Conservation (phyloP, 75 land plant species). For the Picea glauca region DNA sequence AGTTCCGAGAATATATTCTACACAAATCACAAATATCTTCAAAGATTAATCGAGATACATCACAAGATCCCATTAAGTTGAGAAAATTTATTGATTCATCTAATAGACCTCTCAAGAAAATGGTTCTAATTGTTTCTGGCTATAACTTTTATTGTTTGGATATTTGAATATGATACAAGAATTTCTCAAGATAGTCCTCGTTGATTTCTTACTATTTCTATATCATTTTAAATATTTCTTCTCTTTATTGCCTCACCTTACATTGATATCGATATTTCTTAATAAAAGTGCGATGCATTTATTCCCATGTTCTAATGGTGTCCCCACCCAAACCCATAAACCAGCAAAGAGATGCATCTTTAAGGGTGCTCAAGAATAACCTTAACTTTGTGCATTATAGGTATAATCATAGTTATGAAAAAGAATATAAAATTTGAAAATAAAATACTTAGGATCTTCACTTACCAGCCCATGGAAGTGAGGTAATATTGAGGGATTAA, state of each 20-base stretch:
- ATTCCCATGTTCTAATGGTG: not conserved
- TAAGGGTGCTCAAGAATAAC: not conserved
- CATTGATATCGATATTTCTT: not conserved
- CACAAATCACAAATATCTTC: too few relatives aligned
- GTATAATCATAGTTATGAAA: not conserved
- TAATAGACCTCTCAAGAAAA: too few relatives aligned
- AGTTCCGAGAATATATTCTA: too few relatives aligned
- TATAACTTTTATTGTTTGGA: too few relatives aligned
- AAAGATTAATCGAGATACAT: too few relatives aligned
- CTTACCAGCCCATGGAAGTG: too few relatives aligned
- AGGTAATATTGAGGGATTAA: too few relatives aligned
- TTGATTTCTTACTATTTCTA: not conserved
- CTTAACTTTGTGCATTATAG: not conserved
- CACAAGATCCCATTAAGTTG: too few relatives aligned
- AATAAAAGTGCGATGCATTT: not conserved
- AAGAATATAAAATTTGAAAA: not conserved
- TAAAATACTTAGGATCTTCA: not conserved
- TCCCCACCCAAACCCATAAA: not conserved
- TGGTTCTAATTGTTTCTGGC: too few relatives aligned
- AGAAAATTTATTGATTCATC: too few relatives aligned
- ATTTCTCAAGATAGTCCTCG: not conserved
- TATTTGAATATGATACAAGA: not conserved
- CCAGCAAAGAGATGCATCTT: not conserved
- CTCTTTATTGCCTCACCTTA: not conserved
- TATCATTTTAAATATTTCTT: not conserved